A percentile compares a stretch with the other conserved stretches of the same genome.
These are phyloP conservation scores for Populus tremula DNA, from an alignment of 345 rosid genomes.

Conservation along the genomic window DNA sequence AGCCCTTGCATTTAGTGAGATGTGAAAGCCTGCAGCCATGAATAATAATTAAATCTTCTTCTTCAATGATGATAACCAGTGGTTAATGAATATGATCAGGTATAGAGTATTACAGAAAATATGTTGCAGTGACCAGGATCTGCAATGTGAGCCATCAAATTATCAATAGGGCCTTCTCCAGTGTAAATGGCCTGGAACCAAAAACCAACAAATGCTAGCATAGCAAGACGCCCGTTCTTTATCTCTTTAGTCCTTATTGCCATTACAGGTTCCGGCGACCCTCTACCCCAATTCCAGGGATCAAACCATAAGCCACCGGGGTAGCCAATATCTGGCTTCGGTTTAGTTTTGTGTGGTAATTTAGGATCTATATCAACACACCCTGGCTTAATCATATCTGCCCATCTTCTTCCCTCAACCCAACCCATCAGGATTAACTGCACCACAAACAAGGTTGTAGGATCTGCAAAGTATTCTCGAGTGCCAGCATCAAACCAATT, in stretches of 20 bases:
- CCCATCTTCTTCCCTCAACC: constrained; percentile 96
- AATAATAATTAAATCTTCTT: not conserved
- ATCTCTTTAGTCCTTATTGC: constrained; percentile 90
- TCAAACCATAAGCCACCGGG: constrained; percentile 96
- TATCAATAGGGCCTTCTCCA: constrained; percentile 67
- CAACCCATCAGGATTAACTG: constrained; percentile 83
- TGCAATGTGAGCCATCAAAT: constrained; percentile 80
- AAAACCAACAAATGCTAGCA: constrained; percentile 88
- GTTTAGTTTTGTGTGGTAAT: constrained; percentile 65
- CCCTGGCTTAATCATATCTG: constrained; percentile 81
- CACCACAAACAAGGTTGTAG: constrained; percentile 59
- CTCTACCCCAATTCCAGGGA: constrained; percentile 86
- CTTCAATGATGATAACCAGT: not conserved
- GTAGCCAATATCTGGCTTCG: constrained; percentile 76
- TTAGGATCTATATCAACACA: constrained; percentile 65
- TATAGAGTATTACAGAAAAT: constrained; percentile 56
- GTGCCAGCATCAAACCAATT: constrained; percentile 89
- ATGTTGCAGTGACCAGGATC: constrained; percentile 96
- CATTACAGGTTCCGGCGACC: constrained; percentile 94
- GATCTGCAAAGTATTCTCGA: constrained; percentile 70
- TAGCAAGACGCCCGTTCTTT: constrained; percentile 86
- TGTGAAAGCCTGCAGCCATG: constrained; percentile 61
- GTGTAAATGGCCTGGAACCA: constrained; percentile 82
- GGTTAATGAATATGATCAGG: not conserved
- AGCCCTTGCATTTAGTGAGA: constrained; percentile 28